Conservation (phyloP, 148 eudicot genomes). For the Chenopodium suecicum region DNA sequence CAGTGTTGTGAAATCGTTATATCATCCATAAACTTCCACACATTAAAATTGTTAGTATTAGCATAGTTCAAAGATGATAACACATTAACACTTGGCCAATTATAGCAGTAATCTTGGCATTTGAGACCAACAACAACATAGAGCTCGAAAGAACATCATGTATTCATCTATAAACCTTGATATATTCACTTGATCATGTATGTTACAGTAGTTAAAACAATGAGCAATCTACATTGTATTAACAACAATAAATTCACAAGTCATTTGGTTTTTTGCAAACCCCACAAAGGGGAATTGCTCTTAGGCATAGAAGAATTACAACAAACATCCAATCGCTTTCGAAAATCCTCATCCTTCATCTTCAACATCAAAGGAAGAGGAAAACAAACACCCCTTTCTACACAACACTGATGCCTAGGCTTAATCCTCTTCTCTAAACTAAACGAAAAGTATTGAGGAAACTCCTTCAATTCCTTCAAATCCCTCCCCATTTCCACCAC, state of each 20-base stretch:
- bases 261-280: slow-evolving; percentile 14
- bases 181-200: neutral
- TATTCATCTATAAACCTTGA: neutral
- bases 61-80: neutral
- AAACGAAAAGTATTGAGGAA: slow-evolving; percentile 92
- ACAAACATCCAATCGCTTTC: slow-evolving; percentile 55
- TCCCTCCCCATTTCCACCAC: slow-evolving; percentile 89
- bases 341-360: slow-evolving; percentile 49
- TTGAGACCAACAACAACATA: too few species aligned
- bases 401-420: slow-evolving; percentile 64
- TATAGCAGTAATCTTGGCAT: neutral
- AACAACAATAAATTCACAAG: neutral
- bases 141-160: neutral
- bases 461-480: slow-evolving; percentile 73
- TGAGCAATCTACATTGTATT: neutral
- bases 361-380: slow-evolving; percentile 73
- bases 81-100: neutral
- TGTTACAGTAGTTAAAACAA: neutral
- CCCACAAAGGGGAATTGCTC: slow-evolving; percentile 74
- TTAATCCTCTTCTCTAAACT: slow-evolving; percentile 87
- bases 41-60: neutral
- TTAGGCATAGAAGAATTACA: slow-evolving; percentile 65
- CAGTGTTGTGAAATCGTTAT: neutral
- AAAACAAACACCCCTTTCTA: slow-evolving; percentile 68
- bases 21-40: neutral